A percentile compares a stretch with the other conserved stretches of the same genome.
Conservation (phyloP, 106 monocot species). For the Alisma plantagoaquatica region DNA sequence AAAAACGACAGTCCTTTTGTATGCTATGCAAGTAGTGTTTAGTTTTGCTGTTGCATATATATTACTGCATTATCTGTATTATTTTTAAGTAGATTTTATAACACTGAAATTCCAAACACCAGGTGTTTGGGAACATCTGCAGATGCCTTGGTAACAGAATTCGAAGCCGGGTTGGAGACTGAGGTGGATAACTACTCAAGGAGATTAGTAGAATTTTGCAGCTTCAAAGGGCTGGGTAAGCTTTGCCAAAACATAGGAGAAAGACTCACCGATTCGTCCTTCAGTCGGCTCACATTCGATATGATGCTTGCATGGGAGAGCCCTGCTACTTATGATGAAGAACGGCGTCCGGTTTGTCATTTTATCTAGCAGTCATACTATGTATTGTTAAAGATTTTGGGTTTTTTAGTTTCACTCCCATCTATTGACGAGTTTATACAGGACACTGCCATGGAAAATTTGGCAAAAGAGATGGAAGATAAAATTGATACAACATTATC, state of each 20-base stretch:
- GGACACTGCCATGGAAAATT: background rate
- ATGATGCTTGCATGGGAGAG: constrained; percentile 92
- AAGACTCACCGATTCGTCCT: constrained; percentile 39
- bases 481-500: constrained; percentile 17
- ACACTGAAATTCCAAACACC: constrained; percentile 2
- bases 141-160: constrained; percentile 51
- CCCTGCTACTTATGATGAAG: constrained; percentile 25
- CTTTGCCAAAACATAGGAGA: constrained; percentile 28
- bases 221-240: constrained; percentile 37
- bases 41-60: background rate
- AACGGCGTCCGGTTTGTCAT: constrained; percentile 18
- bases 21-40: background rate
- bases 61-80: background rate
- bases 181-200: constrained; percentile 36
- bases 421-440: background rate
- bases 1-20: background rate
- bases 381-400: too few species aligned
- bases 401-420: too few species aligned
- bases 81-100: background rate
- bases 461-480: constrained; percentile 71
- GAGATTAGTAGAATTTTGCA: constrained; percentile 71
- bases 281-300: constrained; percentile 74
- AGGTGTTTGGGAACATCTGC: constrained; percentile 47
- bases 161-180: constrained; percentile 37
- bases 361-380: too few species aligned